phyloP scores from a whole-genome alignment of 176 grass and related monocot species.

The Zea mays region Zm-B73-REFERENCE-NAM-5.0 NC_050098.1:202179501-202180000 shows the following conservation, averaged over 20 bases:
- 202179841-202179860: constrained; percentile 91
- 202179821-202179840: constrained; percentile 99
- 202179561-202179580: constrained; percentile 85
- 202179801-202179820: constrained; percentile 85
- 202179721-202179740: constrained; percentile 79
- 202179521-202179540: constrained; percentile 74
- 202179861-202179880: constrained; percentile 90
- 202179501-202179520: constrained; percentile 80
- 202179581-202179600: constrained; percentile 36
- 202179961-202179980: constrained; percentile 80
- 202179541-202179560: constrained; percentile 77
- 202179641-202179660: too few relatives aligned
- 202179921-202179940: constrained; percentile 99
- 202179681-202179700: constrained; percentile 87
- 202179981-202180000: constrained; percentile 98
- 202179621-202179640: too few relatives aligned
- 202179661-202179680: constrained; percentile 34
- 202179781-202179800: constrained; percentile 70
- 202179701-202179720: constrained; percentile 57
- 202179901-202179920: constrained; percentile 83
- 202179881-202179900: constrained; percentile 97
- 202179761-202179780: constrained; percentile 97
- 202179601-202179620: too few relatives aligned
- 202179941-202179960: constrained; percentile 89
- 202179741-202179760: constrained; percentile 85